Evolutionary conservation across 768 basidiomycete species (phyloP), one percentile per base, ranked within the genome.

Genomic region (Amyloporia xantha): DNA sequence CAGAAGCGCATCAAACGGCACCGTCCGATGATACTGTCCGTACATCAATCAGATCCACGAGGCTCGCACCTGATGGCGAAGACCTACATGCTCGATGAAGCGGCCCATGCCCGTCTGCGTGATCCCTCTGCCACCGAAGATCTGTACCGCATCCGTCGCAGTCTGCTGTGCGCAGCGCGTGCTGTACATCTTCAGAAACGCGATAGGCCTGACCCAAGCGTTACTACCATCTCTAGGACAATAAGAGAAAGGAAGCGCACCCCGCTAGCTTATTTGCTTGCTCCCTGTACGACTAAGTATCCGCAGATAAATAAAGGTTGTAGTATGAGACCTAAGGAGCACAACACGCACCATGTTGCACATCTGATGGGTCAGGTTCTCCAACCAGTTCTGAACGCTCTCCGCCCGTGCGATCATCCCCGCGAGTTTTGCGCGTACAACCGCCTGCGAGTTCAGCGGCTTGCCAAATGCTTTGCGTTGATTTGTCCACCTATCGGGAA

Each of bases 401-500:
- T 94, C 91, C 35, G 84, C 70, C 17, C 88, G 81, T 37, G 87
- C 77, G 51, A 96, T 92, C 90, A 98, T 98, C 13, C 58, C 71
- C 3, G 92, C 92, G 41, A 98, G 69, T 71, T 92, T 95, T 47
- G 79, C 69, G n/a, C 94, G 82, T 54, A 98, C 84, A 51, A 96
- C 87, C 0, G 93, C 81, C 58, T 90, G 87, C 5, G 86, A 80
- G 52, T 79, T 77, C 45, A 95, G 71, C 3, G 86, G 89, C 65
- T 86, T 91, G 42, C 92, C 93, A 58, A 95, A 95, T n/a, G 90
- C 92, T 58, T 90, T 84, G 39, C 94, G 82, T 64, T 96, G 91
- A 40, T 78, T 76, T 2, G 82, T 75, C 93, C 93, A 95, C 58
- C 79, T 86, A 56, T 17, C 9, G 3, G 17, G 23, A 13, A 26